phyloP scores from a whole-genome alignment of 2,329 filamentous ascomycete genomes.

The Diaporthe sp. region DNA sequence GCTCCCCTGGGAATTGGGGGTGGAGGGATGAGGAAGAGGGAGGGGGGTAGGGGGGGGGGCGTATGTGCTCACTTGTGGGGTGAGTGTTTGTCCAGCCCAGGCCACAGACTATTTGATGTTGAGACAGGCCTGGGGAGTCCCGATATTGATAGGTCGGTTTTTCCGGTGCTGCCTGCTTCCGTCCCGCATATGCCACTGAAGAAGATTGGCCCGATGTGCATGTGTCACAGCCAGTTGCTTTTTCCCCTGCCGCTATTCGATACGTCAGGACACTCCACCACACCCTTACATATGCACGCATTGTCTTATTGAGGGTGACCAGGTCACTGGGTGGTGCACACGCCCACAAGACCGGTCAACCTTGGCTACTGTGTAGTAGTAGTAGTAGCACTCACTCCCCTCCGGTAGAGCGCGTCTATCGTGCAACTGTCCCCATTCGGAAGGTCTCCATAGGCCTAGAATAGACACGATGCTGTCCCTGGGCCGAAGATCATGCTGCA shows the following conservation, averaged over 20 bases:
- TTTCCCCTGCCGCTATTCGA: constrained; percentile 16
- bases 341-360: neutral
- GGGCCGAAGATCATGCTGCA: neutral
- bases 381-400: too few species aligned
- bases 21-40: neutral
- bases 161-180: constrained; percentile 28
- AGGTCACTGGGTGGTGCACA: neutral
- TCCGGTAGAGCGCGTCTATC: constrained; percentile 1
- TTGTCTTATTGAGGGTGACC: constrained; percentile 19
- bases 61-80: neutral
- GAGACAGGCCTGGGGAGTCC: constrained; percentile 21
- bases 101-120: constrained; percentile 19
- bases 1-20: neutral
- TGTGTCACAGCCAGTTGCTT: constrained; percentile 25
- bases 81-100: neutral
- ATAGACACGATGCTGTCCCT: constrained; percentile 16
- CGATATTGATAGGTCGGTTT: constrained; percentile 27
- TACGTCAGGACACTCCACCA: constrained; percentile 1
- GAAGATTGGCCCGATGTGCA: constrained; percentile 29
- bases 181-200: constrained; percentile 27
- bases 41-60: neutral
- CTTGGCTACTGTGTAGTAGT: too few species aligned
- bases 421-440: constrained; percentile 17
- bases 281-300: constrained; percentile 24
- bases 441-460: constrained; percentile 6